Evolutionary conservation across 345 rosid species (phyloP), one percentile per base, ranked within the genome.

Genomic region (Camelina neglecta): DNA sequence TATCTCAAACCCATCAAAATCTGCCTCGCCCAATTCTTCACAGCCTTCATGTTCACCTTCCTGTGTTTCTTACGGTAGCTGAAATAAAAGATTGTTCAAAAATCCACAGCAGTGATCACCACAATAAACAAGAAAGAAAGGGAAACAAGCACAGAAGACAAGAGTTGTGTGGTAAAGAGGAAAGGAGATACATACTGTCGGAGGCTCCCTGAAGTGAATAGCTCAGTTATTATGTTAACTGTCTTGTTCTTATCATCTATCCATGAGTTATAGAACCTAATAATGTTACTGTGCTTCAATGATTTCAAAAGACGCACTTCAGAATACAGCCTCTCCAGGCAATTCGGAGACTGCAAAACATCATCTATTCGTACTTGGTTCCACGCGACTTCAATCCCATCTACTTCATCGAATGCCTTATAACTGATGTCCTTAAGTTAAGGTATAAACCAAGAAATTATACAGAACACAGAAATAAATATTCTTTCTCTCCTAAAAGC

Each of bases 301-400:
- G 92, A 87, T 84, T 89, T 92, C 76, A 94, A 80, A 60, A 94
- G 88, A 74, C 89, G 93, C 78, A 92, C 96, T 86, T 94, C 98
- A 31, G 97, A 88, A 65, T 94, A 89, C 61, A 94, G 86, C 85
- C 95, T 86, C 79, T 90, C 98, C 26, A 94, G 80, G 77, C 85
- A 95, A 60, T 88, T 89, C 0, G 96, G 91, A 50, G 97, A 88
- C 83, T 94, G 97, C 81, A 94, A 71, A 47, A 88, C 96, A 57
- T 90, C 98, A 76, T 94, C 98, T 71, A 94, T 86, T 72, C 76
- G 85, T 58, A 92, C 90, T 84, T 90, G 97, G 85, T 91, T 85
- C 98, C 98, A 94, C 26, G 98, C 98, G n/a, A 94, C 98, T 81
- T 94, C 98, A 83, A 94, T 89, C 71, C 98, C 97, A 74, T 90